Base-by-base conservation (phyloP, 352 stramenopile genomes). In the Pythium brachiatum region DNA sequence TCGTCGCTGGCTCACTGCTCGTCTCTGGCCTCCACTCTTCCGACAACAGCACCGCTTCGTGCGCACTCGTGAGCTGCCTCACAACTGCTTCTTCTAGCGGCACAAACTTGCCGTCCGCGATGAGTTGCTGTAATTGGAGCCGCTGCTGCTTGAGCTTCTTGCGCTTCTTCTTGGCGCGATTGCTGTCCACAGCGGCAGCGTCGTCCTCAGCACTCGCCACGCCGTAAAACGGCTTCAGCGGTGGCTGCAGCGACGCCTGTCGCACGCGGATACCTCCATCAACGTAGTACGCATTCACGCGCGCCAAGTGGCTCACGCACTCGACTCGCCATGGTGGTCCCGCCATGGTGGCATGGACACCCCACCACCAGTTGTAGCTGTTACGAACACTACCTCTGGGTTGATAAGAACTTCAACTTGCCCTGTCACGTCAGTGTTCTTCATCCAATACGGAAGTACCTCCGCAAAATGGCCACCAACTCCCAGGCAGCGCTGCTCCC, bases 261-360 rank as follows among this genome's bases (percentile, higher is more conserved):
- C 66, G 62, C 9, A 89, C 44, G 53, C 56, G 46, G 23, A 77
- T 32, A 5, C n/a, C 8, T 20, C 15, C 47, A 15, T 68, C 63
- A 25, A 25, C 26, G 70, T 89, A 92, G 60, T 92, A 92, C 13
- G 47, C 59, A 56, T 78, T 73, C 58, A 92, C 72, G 20, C 73
- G 43, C 46, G 62, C 74, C 11, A 73, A 60, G 29, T 90, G 81
- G 56, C 89, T 80, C 26, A 83, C 68, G 32, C 27, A 9, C 6
- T n/a, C 32, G 32, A 66, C 57, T 15, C 26, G 34, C 57, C 39
- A 70, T 21, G 50, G 29, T 32, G 41, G 26, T 61, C 3, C 41
- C 21, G 16, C 25, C 36, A 46, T 31, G 3, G 27, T 32, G 9
- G 27, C 5, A 31, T 52, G 29, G 15, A 29, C 27, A 62, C 53